Evolutionary conservation across 2,329 filamentous ascomycete genomes (phyloP).

Genomic region (Sarocladium brachiariae): DNA sequence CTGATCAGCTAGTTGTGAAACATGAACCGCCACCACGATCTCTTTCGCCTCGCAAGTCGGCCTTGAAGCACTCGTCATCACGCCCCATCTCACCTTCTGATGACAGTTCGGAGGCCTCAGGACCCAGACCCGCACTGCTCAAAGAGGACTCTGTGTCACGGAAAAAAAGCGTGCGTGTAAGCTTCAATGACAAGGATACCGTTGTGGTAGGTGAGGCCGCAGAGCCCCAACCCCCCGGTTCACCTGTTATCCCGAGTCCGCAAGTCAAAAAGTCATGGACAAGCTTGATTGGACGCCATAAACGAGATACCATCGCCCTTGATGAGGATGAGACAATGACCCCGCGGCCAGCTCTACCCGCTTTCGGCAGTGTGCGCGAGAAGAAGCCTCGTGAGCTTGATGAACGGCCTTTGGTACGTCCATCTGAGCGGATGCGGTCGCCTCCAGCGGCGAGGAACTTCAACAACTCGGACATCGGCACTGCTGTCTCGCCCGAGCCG

Average conservation of each 20-base stretch:
- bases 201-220: constrained; percentile 45
- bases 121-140: constrained; percentile 18
- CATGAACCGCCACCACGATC: constrained; percentile 66
- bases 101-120: constrained; percentile 38
- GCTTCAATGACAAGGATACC: constrained; percentile 65
- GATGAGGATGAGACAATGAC: constrained; percentile 66
- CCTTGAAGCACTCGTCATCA: constrained; percentile 57
- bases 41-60: constrained; percentile 70
- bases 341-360: constrained; percentile 66
- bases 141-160: constrained; percentile 35
- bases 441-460: constrained; percentile 16
- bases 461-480: constrained; percentile 21
- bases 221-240: constrained; percentile 26
- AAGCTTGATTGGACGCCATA: constrained; percentile 40
- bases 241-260: constrained; percentile 27
- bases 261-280: constrained; percentile 45
- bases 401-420: constrained; percentile 53
- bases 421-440: constrained; percentile 31
- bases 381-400: constrained; percentile 47
- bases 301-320: constrained; percentile 38
- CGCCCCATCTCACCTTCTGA: constrained; percentile 45
- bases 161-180: constrained; percentile 66
- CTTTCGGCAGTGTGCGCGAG: constrained; percentile 67
- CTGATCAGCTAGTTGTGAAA: constrained; percentile 48
- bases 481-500: neutral